phyloP scores from a whole-genome alignment of 768 basidiomycete species.

The Dendrothele bispora region DNA sequence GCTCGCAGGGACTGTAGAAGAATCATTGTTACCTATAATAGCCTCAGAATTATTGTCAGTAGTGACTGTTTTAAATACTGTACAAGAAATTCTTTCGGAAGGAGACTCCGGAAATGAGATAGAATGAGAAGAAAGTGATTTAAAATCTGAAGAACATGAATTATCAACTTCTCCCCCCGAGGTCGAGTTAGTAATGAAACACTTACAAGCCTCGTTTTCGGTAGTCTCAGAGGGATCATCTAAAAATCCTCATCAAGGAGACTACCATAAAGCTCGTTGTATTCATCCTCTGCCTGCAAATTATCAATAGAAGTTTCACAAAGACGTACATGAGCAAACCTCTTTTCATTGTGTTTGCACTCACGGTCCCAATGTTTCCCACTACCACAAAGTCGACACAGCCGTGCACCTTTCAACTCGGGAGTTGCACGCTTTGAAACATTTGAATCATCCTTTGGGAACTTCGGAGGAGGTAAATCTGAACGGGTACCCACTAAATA shows the following conservation, averaged over 20 bases:
- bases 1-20: too few relatives aligned
- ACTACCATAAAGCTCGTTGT: slow-evolving; percentile 23
- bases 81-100: too few relatives aligned
- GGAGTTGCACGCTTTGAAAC: slow-evolving; percentile 7
- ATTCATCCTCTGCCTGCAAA: slow-evolving; percentile 20
- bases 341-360: slow-evolving; percentile 24
- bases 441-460: neutral
- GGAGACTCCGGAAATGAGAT: slow-evolving; percentile 4
- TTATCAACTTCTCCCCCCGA: too few relatives aligned
- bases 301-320: slow-evolving; percentile 10
- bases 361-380: slow-evolving; percentile 32
- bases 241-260: slow-evolving; percentile 19
- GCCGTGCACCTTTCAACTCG: slow-evolving; percentile 23
- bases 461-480: neutral
- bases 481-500: neutral
- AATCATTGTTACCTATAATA: too few relatives aligned
- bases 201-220: too few relatives aligned
- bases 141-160: too few relatives aligned
- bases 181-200: too few relatives aligned
- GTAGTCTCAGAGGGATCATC: slow-evolving; percentile 14
- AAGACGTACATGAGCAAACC: slow-evolving; percentile 19
- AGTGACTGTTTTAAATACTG: too few relatives aligned
- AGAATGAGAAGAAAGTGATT: neutral
- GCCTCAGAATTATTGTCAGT: too few relatives aligned
- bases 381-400: slow-evolving; percentile 32